Percentiles rank a stretch among this genome's conserved stretches.
Evolutionary conservation across 768 basidiomycete genomes (phyloP).

Genomic region (Ramaria rubella): DNA sequence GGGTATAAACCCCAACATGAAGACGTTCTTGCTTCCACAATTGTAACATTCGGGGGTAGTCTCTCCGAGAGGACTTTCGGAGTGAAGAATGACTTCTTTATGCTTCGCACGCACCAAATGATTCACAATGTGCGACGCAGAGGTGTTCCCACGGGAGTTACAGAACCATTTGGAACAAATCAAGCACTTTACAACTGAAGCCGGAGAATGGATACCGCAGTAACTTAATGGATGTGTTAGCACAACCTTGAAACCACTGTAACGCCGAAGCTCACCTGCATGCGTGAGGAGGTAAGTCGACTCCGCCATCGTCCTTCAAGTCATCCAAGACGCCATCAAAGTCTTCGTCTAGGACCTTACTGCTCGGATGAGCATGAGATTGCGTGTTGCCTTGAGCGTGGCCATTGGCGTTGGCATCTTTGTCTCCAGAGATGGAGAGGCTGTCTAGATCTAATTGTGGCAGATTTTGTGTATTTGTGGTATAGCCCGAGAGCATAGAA

Average conservation of each 20-base stretch:
- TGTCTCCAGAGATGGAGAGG: conserved; percentile 13
- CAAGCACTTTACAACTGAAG: conserved; percentile 93
- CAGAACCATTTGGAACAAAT: conserved; percentile 96
- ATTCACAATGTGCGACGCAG: conserved; percentile 98
- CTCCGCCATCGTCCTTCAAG: conserved; percentile 67
- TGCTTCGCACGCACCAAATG: conserved; percentile 99
- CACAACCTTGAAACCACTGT: conserved; percentile 12
- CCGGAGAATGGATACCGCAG: conserved; percentile 96
- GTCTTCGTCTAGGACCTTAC: conserved; percentile 59
- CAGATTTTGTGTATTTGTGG: conserved; percentile 12
- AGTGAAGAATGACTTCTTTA: conserved; percentile 96
- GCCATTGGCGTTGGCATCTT: not conserved
- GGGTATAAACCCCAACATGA: conserved; percentile 98
- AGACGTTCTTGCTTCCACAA: conserved; percentile 98
- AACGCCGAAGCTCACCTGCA: conserved; percentile 64
- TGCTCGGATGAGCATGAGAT: conserved; percentile 24
- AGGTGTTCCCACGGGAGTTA: conserved; percentile 96
- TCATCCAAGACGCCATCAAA: conserved; percentile 88
- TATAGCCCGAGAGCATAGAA: conserved; percentile 23
- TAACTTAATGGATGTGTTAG: conserved; percentile 48
- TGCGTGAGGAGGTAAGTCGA: conserved; percentile 86
- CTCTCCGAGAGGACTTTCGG: conserved; percentile 92
- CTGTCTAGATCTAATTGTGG: conserved; percentile 17
- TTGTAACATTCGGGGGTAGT: conserved; percentile 99
- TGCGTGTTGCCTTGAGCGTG: conserved; percentile 6